Evolutionary conservation across 129 eudicot species (phyloP).

Genomic region (Dittrichia graveolens): DNA sequence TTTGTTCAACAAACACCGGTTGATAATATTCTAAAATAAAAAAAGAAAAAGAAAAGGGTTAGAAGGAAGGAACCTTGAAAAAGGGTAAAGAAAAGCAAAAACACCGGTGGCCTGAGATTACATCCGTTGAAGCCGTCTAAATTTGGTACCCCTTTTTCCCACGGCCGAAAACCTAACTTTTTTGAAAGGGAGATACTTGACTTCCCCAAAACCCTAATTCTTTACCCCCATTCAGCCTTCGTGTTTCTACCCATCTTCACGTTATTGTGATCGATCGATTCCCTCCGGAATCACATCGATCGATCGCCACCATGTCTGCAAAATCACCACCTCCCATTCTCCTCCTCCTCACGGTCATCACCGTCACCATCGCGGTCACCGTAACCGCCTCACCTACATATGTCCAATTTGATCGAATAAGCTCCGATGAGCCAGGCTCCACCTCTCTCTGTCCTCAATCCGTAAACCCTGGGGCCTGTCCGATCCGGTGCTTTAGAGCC

Average conservation of each 20-base stretch:
- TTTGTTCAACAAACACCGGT: no score
- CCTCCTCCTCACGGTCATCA: conserved; percentile 21
- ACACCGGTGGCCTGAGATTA: conserved; percentile 8
- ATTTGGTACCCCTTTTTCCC: conserved; percentile 24
- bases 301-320: conserved; percentile 23
- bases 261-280: conserved; percentile 18
- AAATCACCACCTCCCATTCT: conserved; percentile 15
- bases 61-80: neutral
- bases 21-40: no score
- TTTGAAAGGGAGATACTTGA: neutral
- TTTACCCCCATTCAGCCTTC: neutral
- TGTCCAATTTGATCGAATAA: conserved; percentile 17
- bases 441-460: conserved; percentile 18
- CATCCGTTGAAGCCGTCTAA: conserved; percentile 22
- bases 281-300: conserved; percentile 31
- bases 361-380: conserved; percentile 21
- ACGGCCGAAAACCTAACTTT: neutral
- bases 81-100: neutral
- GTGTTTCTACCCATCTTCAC: neutral
- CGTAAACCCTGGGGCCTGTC: conserved; percentile 44
- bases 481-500: conserved; percentile 74
- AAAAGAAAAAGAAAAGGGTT: no score
- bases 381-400: conserved; percentile 25
- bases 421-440: conserved; percentile 23
- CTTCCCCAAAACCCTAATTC: conserved; percentile 26